Base-by-base conservation (phyloP, 108 stramenopile species). In the Mediolabrus comicus region DNA sequence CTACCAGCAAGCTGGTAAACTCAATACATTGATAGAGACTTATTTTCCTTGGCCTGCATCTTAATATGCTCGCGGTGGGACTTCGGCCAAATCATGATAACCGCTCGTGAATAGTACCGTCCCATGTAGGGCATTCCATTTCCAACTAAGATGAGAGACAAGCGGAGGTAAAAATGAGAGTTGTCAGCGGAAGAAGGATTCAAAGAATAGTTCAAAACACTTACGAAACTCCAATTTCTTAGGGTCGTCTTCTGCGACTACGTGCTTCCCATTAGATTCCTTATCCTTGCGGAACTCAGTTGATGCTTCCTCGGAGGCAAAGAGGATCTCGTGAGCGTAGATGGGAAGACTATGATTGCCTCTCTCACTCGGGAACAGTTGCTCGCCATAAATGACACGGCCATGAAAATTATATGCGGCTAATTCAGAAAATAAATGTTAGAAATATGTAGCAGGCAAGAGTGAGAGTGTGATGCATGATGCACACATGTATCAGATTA, bases 11-110 rank as follows among this genome's bases (percentile, higher is more conserved):
- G n/a, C n/a, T n/a, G n/a, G n/a, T n/a, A n/a, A n/a, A n/a, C n/a
- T n/a, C n/a, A n/a, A n/a, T n/a, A n/a, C n/a, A n/a, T n/a, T n/a
- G n/a, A n/a, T n/a, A n/a, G n/a, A n/a, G n/a, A n/a, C 36, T 38
- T 38, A 38, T 7, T 38, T 38, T 0, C 36, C 2, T 38, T 38
- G 1, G 36, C 36, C 9, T 66, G 65, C 17, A 53, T 19, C 32
- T 66, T 14, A 22, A 66, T 33, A 27, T 46, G 52, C 1, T 66
- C 34, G 17, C 65, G 65, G 32, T 66, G 65, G 36, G 65, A 29
- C 46, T 66, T 66, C 9, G 65, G 65, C 65, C 65, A 66, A 2
- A 66, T 31, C 43, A 66, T 24, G 29, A 66, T 66, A 16, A 66
- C 65, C 22, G 65, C 65, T 19, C 65, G 65, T 2, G 65, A 66